These are phyloP conservation scores for Plasmodium gonderi DNA, from an alignment of 169 alveolate genomes.

Conservation along the genomic window DNA sequence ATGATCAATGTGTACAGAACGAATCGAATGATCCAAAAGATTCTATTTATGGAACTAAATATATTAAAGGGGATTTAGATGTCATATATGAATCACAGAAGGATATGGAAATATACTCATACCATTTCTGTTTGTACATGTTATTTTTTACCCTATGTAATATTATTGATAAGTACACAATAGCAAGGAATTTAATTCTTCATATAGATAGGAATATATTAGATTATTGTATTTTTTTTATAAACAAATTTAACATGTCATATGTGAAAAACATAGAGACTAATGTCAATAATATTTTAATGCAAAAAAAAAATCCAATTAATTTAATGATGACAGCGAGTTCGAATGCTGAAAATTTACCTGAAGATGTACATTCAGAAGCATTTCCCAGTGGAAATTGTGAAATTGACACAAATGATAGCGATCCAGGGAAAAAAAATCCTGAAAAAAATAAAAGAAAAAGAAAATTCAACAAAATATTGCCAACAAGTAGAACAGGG, in stretches of 20 bases:
- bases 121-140: slow-evolving; percentile 72
- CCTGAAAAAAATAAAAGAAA: slow-evolving; percentile 56
- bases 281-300: slow-evolving; percentile 28
- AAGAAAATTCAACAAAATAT: slow-evolving; percentile 51
- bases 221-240: slow-evolving; percentile 71
- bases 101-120: slow-evolving; percentile 74
- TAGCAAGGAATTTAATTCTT: slow-evolving; percentile 66
- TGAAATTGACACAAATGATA: background rate
- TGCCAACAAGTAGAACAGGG: background rate
- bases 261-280: slow-evolving; percentile 44
- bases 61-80: slow-evolving; percentile 65
- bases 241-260: slow-evolving; percentile 60
- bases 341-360: background rate
- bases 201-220: slow-evolving; percentile 74
- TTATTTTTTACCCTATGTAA: slow-evolving; percentile 58
- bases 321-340: background rate
- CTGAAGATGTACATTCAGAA: background rate
- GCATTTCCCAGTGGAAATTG: background rate
- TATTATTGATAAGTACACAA: slow-evolving; percentile 42
- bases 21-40: slow-evolving; percentile 5
- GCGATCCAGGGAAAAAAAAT: background rate
- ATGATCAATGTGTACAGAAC: background rate
- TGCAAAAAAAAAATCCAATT: background rate
- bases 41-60: slow-evolving; percentile 23
- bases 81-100: slow-evolving; percentile 56